phyloP scores from a whole-genome alignment of 2,329 filamentous ascomycete species.

The Venturia oleaginea region DNA sequence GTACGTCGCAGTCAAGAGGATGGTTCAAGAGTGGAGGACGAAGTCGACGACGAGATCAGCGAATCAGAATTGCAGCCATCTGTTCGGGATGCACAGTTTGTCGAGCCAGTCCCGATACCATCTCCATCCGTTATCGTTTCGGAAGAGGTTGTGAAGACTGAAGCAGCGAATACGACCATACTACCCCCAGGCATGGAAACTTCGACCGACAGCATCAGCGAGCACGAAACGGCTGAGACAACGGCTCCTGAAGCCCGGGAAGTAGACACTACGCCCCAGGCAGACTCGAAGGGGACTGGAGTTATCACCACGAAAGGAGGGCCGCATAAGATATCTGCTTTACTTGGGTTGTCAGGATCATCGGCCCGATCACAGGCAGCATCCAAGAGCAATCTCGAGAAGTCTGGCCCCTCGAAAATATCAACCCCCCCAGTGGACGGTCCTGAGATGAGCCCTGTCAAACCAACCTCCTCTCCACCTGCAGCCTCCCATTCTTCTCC shows the following conservation, averaged over 20 bases:
- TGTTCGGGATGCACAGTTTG: background rate
- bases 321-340: background rate
- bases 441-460: background rate
- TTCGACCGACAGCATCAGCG: background rate
- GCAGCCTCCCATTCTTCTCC: background rate
- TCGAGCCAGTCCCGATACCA: background rate
- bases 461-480: constrained; percentile 1
- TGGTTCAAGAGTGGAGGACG: constrained; percentile 42
- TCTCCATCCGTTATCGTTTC: background rate
- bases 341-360: background rate
- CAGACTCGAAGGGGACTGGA: background rate
- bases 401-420: background rate
- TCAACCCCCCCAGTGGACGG: background rate
- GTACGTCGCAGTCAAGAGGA: constrained; percentile 75
- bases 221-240: background rate
- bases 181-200: background rate
- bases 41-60: constrained; percentile 17
- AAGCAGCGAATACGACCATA: background rate
- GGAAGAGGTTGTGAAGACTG: background rate
- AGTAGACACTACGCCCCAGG: background rate
- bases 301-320: background rate
- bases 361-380: background rate
- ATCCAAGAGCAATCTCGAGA: background rate
- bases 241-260: background rate
- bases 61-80: background rate